Percentiles rank a stretch among this genome's conserved stretches.
Conservation (phyloP, 2,329 filamentous ascomycete genomes). For the Talaromyces sp. region DNA sequence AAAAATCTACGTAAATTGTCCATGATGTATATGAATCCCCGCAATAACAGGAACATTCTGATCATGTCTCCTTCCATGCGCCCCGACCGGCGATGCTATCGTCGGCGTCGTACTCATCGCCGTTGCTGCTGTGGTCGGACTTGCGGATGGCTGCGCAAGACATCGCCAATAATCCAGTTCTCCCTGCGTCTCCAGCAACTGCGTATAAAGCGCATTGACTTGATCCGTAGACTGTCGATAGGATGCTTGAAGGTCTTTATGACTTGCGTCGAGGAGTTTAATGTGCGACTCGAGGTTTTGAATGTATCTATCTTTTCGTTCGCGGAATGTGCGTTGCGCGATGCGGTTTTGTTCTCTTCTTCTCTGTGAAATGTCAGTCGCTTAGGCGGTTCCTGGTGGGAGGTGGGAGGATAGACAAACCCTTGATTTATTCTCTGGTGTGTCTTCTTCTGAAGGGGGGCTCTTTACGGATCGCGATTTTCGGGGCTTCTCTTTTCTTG, state of each 20-base stretch:
- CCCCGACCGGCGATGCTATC: background rate
- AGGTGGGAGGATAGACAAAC: background rate
- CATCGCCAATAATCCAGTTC: constrained; percentile 17
- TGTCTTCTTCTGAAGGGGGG: constrained; percentile 12
- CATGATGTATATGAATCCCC: constrained; percentile 6
- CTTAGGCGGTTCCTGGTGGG: background rate
- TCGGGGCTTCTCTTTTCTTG: constrained; percentile 14
- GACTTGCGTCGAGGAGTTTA: constrained; percentile 16
- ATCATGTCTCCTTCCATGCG: background rate
- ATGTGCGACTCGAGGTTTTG: constrained; percentile 65
- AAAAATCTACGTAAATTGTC: background rate
- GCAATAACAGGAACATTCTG: background rate
- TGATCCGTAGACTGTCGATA: constrained; percentile 17
- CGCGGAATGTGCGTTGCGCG: constrained; percentile 80
- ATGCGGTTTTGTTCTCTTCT: constrained; percentile 83
- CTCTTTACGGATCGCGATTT: constrained; percentile 8
- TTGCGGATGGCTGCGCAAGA: constrained; percentile 9
- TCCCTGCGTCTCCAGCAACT: constrained; percentile 10
- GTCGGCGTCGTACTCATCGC: background rate
- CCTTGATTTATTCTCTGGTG: constrained; percentile 13
- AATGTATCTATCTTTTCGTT: constrained; percentile 82
- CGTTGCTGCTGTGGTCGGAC: background rate
- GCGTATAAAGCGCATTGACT: constrained; percentile 14
- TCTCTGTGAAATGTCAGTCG: constrained; percentile 4
- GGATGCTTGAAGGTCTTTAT: constrained; percentile 13